A percentile compares a stretch with the other conserved stretches of the same genome.
phyloP scores from a whole-genome alignment of 2,329 filamentous ascomycete genomes.

The Tolypocladium capitatum region DNA sequence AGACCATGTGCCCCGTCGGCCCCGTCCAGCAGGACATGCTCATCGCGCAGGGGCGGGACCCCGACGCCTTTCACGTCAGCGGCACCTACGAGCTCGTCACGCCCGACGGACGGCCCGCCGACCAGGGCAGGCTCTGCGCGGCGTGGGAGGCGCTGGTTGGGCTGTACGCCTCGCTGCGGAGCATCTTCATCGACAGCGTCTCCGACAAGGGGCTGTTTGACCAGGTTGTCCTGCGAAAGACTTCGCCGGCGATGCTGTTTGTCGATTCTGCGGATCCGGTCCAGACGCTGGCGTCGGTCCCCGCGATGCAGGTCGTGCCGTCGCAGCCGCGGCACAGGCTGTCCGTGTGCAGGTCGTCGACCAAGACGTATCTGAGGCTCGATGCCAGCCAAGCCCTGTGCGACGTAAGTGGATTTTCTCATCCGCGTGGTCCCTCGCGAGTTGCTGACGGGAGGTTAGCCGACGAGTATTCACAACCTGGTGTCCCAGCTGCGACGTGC shows the following conservation, averaged over 20 bases:
- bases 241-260: conserved; percentile 39
- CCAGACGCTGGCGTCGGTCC: conserved; percentile 26
- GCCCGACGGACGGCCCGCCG: conserved; percentile 21
- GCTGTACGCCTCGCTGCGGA: conserved; percentile 32
- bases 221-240: conserved; percentile 31
- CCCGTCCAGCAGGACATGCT: conserved; percentile 36
- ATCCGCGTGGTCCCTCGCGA: too few relatives aligned
- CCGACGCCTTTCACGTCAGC: conserved; percentile 29
- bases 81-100: conserved; percentile 34
- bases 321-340: conserved; percentile 35
- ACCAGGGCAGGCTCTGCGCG: conserved; percentile 30
- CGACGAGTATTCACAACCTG: conserved; percentile 29
- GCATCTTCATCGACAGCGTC: conserved; percentile 38
- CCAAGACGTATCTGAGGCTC: conserved; percentile 32
- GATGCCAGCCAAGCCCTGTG: conserved; percentile 38
- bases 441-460: conserved; percentile 5
- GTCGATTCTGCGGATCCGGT: conserved; percentile 28
- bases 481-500: conserved; percentile 31
- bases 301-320: conserved; percentile 22
- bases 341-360: conserved; percentile 31
- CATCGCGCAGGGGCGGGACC: conserved; percentile 27
- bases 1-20: conserved; percentile 35
- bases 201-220: conserved; percentile 35
- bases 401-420: conserved; percentile 20
- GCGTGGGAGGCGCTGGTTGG: conserved; percentile 36